Conservation (phyloP, 2,329 filamentous ascomycete species). For the Xylogone sp. region DNA sequence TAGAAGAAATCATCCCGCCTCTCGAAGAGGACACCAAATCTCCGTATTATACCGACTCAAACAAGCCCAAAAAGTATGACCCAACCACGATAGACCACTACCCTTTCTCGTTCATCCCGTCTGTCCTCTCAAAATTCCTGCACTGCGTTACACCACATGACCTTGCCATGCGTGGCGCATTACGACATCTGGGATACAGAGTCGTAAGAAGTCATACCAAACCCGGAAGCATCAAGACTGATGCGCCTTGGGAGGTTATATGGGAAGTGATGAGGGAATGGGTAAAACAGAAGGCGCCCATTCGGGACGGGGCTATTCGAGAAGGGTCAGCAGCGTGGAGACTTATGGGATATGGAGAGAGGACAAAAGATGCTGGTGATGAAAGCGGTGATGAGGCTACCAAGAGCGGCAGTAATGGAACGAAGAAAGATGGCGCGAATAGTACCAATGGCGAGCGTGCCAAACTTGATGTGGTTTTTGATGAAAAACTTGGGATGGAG, state of each 20-base stretch:
- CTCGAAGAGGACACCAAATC: conserved; percentile 15
- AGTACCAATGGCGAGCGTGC: conserved; percentile 27
- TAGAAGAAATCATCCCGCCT: conserved; percentile 59
- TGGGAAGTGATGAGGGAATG: conserved; percentile 96
- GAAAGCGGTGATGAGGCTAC: conserved; percentile 26
- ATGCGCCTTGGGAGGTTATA: conserved; percentile 84
- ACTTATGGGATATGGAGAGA: conserved; percentile 50
- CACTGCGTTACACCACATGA: conserved; percentile 79
- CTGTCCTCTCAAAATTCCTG: conserved; percentile 68
- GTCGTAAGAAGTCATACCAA: conserved; percentile 86
- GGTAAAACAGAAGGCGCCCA: conserved; percentile 74
- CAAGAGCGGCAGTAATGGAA: conserved; percentile 3
- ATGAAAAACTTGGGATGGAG: conserved; percentile 73
- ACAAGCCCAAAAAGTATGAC: conserved; percentile 42
- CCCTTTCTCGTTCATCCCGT: conserved; percentile 85
- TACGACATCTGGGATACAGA: conserved; percentile 75
- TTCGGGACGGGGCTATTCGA: conserved; percentile 69
- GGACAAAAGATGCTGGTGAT: conserved; percentile 33
- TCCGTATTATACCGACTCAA: conserved; percentile 29
- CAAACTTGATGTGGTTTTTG: conserved; percentile 59
- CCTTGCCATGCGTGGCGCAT: conserved; percentile 73
- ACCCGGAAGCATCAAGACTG: conserved; percentile 85
- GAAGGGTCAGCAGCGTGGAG: conserved; percentile 67
- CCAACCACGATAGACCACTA: conserved; percentile 66
- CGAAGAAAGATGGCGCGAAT: conserved; percentile 12